These are phyloP conservation scores for Fusarium floridanum DNA, from an alignment of 2,329 filamentous ascomycete genomes.

Conservation along the genomic window DNA sequence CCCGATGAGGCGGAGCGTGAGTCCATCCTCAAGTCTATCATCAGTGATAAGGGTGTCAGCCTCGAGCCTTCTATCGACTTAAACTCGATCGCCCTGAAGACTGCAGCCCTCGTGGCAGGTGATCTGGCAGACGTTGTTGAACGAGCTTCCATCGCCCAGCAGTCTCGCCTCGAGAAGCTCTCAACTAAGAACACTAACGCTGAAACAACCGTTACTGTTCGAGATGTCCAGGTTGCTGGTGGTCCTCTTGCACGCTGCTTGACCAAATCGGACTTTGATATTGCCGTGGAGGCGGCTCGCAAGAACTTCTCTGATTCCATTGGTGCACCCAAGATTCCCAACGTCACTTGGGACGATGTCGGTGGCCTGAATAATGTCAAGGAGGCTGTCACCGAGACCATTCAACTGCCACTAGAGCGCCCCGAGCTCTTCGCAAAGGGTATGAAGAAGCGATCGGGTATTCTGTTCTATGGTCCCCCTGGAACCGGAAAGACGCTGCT, in stretches of 20 bases:
- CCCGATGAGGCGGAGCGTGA: constrained; percentile 94
- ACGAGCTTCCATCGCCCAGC: constrained; percentile 83
- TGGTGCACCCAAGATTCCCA: constrained; percentile 96
- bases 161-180: constrained; percentile 80
- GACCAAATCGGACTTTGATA: constrained; percentile 86
- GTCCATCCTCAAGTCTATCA: constrained; percentile 83
- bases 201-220: constrained; percentile 68
- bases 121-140: constrained; percentile 96
- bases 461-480: constrained; percentile 91
- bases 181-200: constrained; percentile 62
- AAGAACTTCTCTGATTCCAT: constrained; percentile 99
- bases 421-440: constrained; percentile 96
- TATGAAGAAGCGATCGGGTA: constrained; percentile 97
- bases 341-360: constrained; percentile 96
- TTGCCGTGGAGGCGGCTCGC: constrained; percentile 93
- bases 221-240: constrained; percentile 90
- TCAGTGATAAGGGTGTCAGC: constrained; percentile 81
- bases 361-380: constrained; percentile 94
- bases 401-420: constrained; percentile 89
- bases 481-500: constrained; percentile 94
- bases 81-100: constrained; percentile 89
- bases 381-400: constrained; percentile 96
- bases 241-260: constrained; percentile 83
- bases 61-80: constrained; percentile 88
- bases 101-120: constrained; percentile 92